Base-by-base conservation (phyloP, 2,329 filamentous ascomycete species). In the Ophiostoma perfectum region DNA sequence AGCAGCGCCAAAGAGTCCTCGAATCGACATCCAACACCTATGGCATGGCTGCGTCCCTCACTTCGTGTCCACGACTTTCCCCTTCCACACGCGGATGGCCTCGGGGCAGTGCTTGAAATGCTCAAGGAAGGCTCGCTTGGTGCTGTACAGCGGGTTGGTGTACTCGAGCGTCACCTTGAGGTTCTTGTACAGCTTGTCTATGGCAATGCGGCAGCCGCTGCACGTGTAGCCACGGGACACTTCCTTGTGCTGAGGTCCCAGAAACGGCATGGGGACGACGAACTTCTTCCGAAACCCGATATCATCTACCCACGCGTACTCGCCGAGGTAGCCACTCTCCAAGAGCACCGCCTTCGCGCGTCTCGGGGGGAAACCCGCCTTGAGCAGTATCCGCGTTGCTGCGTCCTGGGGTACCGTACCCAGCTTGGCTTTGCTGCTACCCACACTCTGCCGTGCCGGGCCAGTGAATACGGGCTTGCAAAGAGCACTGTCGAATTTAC, bases 251-350 rank as follows among this genome's bases (percentile, higher is more conserved):
- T 6, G 2, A n/a, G 64, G 64, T n/a, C 67, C 58, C 6, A 70
- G 18, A 14, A 70, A 68, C 16, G 69, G 58, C 69, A 70, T 64
- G 12, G 14, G n/a, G 12, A 66, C 64, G 4, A 60, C 63, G 16
- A 64, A 66, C 7, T 36, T 14, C 5, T 12, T 5, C 12, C 68
- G 27, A 4, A 11, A 9, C 1, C n/a, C 38, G 9, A 67, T 11
- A 14, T 67, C 64, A 16, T 38, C 39, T 9, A 38, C n/a, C 66
- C 66, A 66, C 36, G 16, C 42, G 41, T 42, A 66, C 66, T 67
- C 66, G 39, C n/a, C 27, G 4, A 64, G 45, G 44, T 66, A 67
- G 11, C 68, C 66, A 27, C 55, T 64, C 5, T 36, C 4, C 39
- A 41, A 36, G 5, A 70, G 64, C 11, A 66, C 18, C 39, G 14